Evolutionary conservation across 345 rosid genomes (phyloP).

Genomic region (Bruguiera sexangula): DNA sequence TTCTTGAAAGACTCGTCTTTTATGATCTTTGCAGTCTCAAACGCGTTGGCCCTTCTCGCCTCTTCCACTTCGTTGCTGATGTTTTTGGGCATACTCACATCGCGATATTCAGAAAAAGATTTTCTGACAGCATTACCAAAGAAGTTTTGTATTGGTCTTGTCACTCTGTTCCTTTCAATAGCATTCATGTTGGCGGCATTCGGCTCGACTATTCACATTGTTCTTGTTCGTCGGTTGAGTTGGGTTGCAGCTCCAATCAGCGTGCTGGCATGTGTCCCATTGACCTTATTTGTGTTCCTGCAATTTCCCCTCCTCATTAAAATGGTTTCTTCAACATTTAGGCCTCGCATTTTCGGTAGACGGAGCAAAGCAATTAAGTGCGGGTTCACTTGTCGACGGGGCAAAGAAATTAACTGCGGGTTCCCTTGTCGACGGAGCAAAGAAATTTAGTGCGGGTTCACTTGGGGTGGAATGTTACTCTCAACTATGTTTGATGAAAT

Average conservation of each 20-base stretch:
- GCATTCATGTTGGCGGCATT: too few relatives aligned
- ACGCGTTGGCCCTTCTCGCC: neutral
- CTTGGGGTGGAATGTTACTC: too few relatives aligned
- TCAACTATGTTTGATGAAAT: too few relatives aligned
- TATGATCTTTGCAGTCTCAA: neutral
- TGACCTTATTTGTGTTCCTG: neutral
- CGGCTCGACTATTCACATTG: neutral
- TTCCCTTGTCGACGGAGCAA: too few relatives aligned
- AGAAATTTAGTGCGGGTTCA: neutral
- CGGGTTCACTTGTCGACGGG: too few relatives aligned
- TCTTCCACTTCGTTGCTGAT: constrained; percentile 1
- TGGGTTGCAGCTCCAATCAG: constrained; percentile 8
- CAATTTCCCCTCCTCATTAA: neutral
- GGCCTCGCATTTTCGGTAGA: neutral
- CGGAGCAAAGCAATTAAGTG: too few relatives aligned
- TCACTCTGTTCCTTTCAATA: neutral
- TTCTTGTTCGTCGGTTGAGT: neutral
- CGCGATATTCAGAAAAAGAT: neutral
- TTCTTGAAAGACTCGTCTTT: neutral
- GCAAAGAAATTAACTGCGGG: too few relatives aligned
- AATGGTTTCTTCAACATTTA: neutral
- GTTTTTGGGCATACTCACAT: constrained; percentile 9
- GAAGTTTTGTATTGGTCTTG: neutral
- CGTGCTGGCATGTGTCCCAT: neutral
- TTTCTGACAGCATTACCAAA: neutral